Evolutionary conservation across 148 eudicot species (phyloP), one percentile per base, ranked within the genome.

Genomic region (Salicornia ramosissima): DNA sequence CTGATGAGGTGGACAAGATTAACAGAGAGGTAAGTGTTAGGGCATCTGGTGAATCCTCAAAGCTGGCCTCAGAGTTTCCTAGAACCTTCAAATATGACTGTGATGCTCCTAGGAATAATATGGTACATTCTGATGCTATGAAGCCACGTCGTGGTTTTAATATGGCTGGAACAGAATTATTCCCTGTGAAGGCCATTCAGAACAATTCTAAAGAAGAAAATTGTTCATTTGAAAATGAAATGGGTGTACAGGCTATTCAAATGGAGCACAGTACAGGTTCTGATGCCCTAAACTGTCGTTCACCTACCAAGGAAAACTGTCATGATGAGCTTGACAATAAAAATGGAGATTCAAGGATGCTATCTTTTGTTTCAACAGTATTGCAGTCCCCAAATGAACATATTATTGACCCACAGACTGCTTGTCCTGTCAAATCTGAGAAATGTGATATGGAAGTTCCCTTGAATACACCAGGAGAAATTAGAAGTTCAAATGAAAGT

Each of bases 321-420:
- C 25, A 7, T 16, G 71, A 73, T 68, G 78, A 71, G 70, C 56
- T 3, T 2, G 68, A 62, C 65, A 60, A 73, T 21, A 58, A 55
- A 65, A 29, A 18, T 54, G 68, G 62, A 15, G 75, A 79, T 75
- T 31, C 80, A 6, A 80, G 50, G 40, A 69, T 55, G 6, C 60
- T 62, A 7, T 69, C 71, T 34, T 78, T 76, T 64, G 73, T 73
- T 30, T 34, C 71, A 65, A 65, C 70, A 39, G 69, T 82, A 55
- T 68, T 73, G 61, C 76, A 79, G 68, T 34, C 70, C 36, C 71
- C 76, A 19, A 28, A 62, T 46, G 80, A 82, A 25, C 60, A 54
- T 47, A 64, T 21, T 33, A 68, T 42, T 28, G 75, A 46, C 10
- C 53, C 40, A 16, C 67, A 64, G 52, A 73, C 71, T 28, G 22